These are phyloP conservation scores for Penicillium glabrum DNA, from an alignment of 2,329 filamentous ascomycete species.

Conservation along the genomic window DNA sequence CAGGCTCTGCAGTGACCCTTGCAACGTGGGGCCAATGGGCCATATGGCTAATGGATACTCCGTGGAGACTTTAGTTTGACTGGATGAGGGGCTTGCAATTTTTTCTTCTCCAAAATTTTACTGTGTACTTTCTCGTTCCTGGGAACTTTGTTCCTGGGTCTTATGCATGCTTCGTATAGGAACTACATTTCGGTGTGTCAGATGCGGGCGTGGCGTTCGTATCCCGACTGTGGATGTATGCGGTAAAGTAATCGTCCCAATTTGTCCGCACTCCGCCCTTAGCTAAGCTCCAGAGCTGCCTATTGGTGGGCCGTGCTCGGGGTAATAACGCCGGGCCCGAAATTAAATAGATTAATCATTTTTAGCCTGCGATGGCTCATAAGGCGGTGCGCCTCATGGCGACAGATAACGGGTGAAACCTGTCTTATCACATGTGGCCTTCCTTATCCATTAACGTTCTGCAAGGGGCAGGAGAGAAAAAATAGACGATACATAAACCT, in stretches of 20 bases:
- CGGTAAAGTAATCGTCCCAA: background rate
- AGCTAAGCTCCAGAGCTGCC: background rate
- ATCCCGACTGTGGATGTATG: background rate
- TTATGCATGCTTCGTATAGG: background rate
- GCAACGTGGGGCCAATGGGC: background rate
- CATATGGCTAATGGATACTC: background rate
- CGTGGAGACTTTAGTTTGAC: background rate
- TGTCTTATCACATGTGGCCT: background rate
- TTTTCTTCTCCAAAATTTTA: background rate
- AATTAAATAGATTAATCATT: background rate
- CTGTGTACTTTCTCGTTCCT: background rate
- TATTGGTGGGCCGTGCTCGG: background rate
- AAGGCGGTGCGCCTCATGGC: background rate
- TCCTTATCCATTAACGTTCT: background rate
- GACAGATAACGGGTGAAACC: background rate
- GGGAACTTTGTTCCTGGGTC: background rate
- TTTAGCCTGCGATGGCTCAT: background rate
- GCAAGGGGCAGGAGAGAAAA: background rate
- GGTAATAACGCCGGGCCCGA: too few species aligned
- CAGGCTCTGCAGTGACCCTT: background rate
- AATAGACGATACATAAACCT: background rate
- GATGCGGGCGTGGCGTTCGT: conserved; percentile 1
- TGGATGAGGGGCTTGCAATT: background rate
- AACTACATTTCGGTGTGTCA: background rate
- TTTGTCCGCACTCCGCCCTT: background rate